These are phyloP conservation scores for Exobasidium rhododendri DNA, from an alignment of 1,284 basidiomycete genomes.

Conservation along the genomic window DNA sequence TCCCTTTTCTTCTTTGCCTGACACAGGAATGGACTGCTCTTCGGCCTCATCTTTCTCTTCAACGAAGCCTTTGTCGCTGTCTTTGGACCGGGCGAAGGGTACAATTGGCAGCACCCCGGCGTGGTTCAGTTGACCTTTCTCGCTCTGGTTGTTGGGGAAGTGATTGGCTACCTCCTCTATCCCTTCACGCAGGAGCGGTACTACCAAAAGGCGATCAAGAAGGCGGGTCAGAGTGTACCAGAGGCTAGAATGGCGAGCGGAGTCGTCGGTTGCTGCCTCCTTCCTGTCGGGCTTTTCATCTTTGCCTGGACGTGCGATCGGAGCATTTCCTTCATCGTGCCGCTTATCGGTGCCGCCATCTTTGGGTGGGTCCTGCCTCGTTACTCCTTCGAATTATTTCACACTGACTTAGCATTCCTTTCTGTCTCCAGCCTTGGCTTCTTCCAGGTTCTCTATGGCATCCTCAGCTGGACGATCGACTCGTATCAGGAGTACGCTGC, in stretches of 20 bases:
- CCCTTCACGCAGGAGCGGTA: constrained; percentile 56
- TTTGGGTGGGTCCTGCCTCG: constrained; percentile 19
- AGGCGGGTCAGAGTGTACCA: constrained; percentile 22
- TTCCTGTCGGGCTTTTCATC: constrained; percentile 48
- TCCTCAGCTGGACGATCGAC: constrained; percentile 36
- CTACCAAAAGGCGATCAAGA: constrained; percentile 34
- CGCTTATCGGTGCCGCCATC: constrained; percentile 29
- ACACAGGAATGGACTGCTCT: constrained; percentile 36
- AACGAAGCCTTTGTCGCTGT: constrained; percentile 50
- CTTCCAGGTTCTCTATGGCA: constrained; percentile 24
- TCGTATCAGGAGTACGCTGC: constrained; percentile 29
- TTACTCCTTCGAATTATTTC: neutral
- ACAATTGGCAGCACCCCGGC: constrained; percentile 26
- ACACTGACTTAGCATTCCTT: neutral
- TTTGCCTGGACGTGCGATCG: constrained; percentile 49
- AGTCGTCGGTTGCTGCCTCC: constrained; percentile 39
- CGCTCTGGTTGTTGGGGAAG: constrained; percentile 40
- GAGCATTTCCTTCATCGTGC: constrained; percentile 39
- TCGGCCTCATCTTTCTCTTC: constrained; percentile 49
- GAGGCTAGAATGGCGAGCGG: constrained; percentile 40
- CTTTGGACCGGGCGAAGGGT: constrained; percentile 41
- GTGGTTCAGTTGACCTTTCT: constrained; percentile 54
- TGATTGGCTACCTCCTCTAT: constrained; percentile 60
- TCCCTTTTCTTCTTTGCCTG: too few relatives aligned
- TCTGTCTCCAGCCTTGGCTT: constrained; percentile 30